Base-by-base conservation (phyloP, 2,329 filamentous ascomycete species). In the Aureobasidium lini region DNA sequence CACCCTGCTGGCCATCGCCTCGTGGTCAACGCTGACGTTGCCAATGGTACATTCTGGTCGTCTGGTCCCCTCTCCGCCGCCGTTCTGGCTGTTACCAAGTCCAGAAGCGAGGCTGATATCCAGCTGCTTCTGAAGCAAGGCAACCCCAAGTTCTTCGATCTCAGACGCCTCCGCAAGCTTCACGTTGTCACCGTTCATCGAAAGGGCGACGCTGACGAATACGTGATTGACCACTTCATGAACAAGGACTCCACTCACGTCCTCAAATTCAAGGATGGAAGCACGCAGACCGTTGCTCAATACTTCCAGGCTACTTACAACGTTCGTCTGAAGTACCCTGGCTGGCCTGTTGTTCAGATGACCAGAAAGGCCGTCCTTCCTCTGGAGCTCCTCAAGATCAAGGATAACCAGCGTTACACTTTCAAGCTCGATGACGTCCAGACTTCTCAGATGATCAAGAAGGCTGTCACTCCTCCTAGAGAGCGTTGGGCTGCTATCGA, bases 381-480 rank as follows among this genome's bases (percentile, higher is more conserved):
- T 0, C 78, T 84, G 70, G 83, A 86, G 60, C 65, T 81, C 32
- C 72, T 84, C 39, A 71, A 69, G 11, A 75, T 85, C 61, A 72
- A 78, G 43, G 69, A 73, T 4, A 81, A 84, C 37, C 81, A 85
- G 69, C 79, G 80, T 2, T 85, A 83, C 66, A 75, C 74, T 3
- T 79, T 73, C 69, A 86, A 86, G 71, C 70, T 85, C 48, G 79
- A 79, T 53, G 82, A 84, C 58, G 67, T 69, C 0, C 79, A 95
- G 75, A 96, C 93, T 0, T 77, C 86, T 0, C 75, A 81, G 5
- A 99, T 99, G 94, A 96, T 99, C 76, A 93, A 88, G 72, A 90
- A 93, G 67, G 92, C 93, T 0, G 93, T 96, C 4, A 90, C 88
- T 6, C 81, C 86, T 1, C 94, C 94, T 0, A 70, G 71, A 0